Base-by-base conservation (phyloP, 345 rosid genomes). In the Citrus mangshanensis region DNA sequence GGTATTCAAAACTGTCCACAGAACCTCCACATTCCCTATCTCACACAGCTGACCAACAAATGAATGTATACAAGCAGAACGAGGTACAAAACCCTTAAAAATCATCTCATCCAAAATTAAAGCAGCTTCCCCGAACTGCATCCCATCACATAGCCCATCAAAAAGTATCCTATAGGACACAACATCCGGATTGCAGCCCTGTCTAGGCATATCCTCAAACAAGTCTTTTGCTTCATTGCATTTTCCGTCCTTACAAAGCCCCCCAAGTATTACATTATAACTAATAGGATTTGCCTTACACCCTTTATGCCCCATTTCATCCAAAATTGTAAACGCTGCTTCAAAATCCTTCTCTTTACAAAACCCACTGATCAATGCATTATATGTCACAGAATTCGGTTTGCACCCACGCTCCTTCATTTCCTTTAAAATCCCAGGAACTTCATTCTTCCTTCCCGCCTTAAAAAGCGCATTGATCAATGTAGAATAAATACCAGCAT, bases 181-280 rank as follows among this genome's bases (percentile, higher is more conserved):
- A 25, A 84, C 82, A 88, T 95, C 96, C 51, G 96, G 97, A 70
- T 37, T 37, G 68, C 91, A 87, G 6, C 96, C 98, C 72, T 85
- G 84, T 60, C 96, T 81, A 2, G 96, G 97, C 96, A 95, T 91
- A 77, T 91, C 96, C 81, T 91, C 93, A 59, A 95, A 88, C 74
- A 95, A 80, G 76, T 93, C 93, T 51, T 40, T 86, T 1, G 92
- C 97, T 70, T 90, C 95, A 19, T 77, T 79, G 85, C 86, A 86
- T 35, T 85, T 93, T 60, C 89, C 88, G 18, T 80, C 88, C 68
- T 89, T 87, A 73, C 93, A 88, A 83, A 93, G 82, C 64, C 77
- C 85, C 9, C 82, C 78, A 59, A 93, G 91, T 71, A 93, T 88
- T 79, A 85, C 76, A 72, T 91, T 93, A 78, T 88, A 93, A 80